Conservation (phyloP, 495 filamentous ascomycete species). For the Pyronema domesticum region DNA sequence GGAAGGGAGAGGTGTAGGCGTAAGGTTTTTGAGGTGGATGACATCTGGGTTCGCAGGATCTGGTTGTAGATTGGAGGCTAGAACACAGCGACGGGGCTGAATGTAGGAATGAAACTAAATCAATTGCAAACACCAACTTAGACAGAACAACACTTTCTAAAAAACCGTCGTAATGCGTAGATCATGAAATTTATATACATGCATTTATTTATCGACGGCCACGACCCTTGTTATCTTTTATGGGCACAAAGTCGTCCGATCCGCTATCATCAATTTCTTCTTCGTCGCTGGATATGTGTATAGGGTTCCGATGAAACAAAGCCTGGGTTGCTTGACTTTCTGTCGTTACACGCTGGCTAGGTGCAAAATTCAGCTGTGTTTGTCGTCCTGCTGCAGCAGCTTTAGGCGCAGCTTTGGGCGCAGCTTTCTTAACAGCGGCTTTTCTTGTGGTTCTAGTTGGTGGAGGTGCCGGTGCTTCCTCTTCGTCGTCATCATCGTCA, state of each 20-base stretch:
- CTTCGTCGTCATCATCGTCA: constrained; percentile 42
- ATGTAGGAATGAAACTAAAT: too few relatives aligned
- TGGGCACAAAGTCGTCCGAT: constrained; percentile 21
- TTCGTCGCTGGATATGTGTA: constrained; percentile 52
- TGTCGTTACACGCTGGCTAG: constrained; percentile 17
- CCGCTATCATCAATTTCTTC: constrained; percentile 56
- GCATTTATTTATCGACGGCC: too few relatives aligned
- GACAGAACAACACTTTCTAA: too few relatives aligned
- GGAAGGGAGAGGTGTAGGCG: background rate
- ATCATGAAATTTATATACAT: too few relatives aligned
- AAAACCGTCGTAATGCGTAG: too few relatives aligned
- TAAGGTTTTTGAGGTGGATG: constrained; percentile 1
- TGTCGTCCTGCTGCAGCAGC: constrained; percentile 32
- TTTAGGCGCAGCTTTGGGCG: constrained; percentile 26
- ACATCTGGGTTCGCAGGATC: background rate
- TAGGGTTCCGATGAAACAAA: constrained; percentile 52
- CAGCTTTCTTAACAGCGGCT: constrained; percentile 28
- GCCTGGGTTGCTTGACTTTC: constrained; percentile 30
- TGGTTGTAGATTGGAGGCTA: background rate
- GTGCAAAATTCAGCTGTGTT: constrained; percentile 56
- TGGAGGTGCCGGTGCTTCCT: constrained; percentile 30
- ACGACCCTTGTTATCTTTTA: background rate
- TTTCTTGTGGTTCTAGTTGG: constrained; percentile 29
- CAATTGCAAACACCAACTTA: too few relatives aligned
- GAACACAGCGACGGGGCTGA: background rate